These are phyloP conservation scores for Fraxinus dipetala DNA, from an alignment of 305 asterid genomes.

Conservation along the genomic window DNA sequence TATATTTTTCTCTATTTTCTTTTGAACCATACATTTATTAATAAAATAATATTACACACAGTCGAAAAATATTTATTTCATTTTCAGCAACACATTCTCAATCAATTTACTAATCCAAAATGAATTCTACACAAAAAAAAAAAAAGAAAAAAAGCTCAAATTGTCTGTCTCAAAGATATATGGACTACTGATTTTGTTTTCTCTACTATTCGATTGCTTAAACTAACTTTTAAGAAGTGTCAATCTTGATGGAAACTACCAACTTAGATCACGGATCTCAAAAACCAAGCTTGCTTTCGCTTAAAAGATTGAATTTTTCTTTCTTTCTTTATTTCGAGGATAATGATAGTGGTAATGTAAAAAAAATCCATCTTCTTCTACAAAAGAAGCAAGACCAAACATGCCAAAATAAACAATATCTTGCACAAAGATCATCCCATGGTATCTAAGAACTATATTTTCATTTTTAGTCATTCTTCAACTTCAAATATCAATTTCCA, in stretches of 20 bases:
- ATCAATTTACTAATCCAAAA: neutral
- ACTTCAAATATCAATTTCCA: neutral
- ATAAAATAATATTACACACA: too few species aligned
- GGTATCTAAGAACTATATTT: neutral
- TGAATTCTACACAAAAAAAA: too few species aligned
- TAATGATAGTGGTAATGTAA: neutral
- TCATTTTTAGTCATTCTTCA: neutral
- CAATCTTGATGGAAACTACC: neutral
- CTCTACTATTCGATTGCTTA: neutral
- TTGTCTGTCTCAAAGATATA: neutral
- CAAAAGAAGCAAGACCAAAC: neutral
- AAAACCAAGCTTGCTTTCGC: neutral
- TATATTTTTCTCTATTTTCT: neutral
- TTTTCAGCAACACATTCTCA: neutral
- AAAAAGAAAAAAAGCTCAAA: too few species aligned
- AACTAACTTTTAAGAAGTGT: neutral
- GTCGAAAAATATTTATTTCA: too few species aligned
- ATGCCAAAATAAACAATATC: neutral
- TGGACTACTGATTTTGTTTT: neutral
- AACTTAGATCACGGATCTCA: neutral
- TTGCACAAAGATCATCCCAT: neutral
- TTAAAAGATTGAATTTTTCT: neutral
- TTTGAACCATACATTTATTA: too few species aligned
- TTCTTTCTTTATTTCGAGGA: neutral
- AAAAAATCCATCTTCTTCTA: neutral